Percentiles rank a stretch among this genome's conserved stretches.
These are phyloP conservation scores for Metschnikowia continentalis DNA, from an alignment of 805 yeast species.

Conservation along the genomic window DNA sequence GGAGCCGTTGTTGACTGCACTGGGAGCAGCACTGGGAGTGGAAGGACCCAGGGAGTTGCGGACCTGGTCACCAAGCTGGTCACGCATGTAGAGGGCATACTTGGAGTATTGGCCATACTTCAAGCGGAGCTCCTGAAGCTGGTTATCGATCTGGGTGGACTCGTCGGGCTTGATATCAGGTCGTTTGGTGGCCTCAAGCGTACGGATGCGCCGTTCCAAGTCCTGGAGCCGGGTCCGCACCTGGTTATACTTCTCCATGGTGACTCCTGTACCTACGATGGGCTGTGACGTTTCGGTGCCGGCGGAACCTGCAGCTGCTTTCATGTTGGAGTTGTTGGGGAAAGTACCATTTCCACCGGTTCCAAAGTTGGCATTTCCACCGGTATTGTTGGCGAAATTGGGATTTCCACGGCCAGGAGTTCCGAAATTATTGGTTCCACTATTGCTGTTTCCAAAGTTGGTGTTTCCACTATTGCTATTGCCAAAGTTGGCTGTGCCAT, in stretches of 20 bases:
- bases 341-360: too few species aligned
- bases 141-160: slow-evolving; percentile 40
- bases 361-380: background rate
- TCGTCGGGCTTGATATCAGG: slow-evolving; percentile 44
- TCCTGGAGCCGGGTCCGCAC: slow-evolving; percentile 46
- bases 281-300: background rate
- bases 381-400: background rate
- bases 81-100: slow-evolving; percentile 45
- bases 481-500: background rate
- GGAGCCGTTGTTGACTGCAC: slow-evolving; percentile 3
- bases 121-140: slow-evolving; percentile 44
- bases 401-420: background rate
- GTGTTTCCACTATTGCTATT: background rate
- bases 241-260: slow-evolving; percentile 39
- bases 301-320: background rate
- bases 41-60: slow-evolving; percentile 6
- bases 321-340: background rate
- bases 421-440: too few species aligned
- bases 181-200: slow-evolving; percentile 46
- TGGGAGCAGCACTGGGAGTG: slow-evolving; percentile 8
- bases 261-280: slow-evolving; percentile 10
- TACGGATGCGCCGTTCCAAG: slow-evolving; percentile 46
- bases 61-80: slow-evolving; percentile 36
- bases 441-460: background rate
- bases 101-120: slow-evolving; percentile 49